A percentile compares a stretch with the other conserved stretches of the same genome.
Conservation (phyloP, 2,329 filamentous ascomycete genomes). For the Aureobasidium zeae region DNA sequence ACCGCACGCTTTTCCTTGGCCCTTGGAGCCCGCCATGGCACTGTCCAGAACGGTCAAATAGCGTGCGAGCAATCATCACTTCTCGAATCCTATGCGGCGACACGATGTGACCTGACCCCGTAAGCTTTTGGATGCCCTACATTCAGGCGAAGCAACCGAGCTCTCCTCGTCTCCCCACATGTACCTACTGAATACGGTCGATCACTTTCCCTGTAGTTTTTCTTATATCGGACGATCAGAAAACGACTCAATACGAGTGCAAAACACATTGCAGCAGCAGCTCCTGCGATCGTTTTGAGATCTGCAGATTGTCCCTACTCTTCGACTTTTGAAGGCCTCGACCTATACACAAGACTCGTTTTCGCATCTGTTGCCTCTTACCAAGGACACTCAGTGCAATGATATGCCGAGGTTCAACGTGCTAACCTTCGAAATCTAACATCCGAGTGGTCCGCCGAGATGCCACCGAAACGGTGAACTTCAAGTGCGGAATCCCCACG, state of each 20-base stretch:
- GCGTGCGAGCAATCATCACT: constrained; percentile 4
- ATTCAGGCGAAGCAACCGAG: no score
- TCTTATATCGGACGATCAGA: not conserved
- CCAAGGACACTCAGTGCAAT: no score
- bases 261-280: no score
- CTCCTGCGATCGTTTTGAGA: no score
- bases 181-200: not conserved
- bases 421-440: not conserved
- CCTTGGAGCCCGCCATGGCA: not conserved
- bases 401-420: no score
- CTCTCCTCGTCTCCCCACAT: no score
- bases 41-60: not conserved
- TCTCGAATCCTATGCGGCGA: no score
- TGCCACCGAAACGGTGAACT: constrained; percentile 3
- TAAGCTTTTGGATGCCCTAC: no score
- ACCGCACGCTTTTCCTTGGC: not conserved
- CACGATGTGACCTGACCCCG: no score
- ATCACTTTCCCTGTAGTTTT: not conserved
- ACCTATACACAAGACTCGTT: not conserved
- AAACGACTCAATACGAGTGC: not conserved
- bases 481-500: not conserved
- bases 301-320: no score
- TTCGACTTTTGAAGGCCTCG: not conserved
- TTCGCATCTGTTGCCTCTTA: not conserved
- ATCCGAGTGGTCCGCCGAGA: not conserved